Evolutionary conservation across 2,329 filamentous ascomycete species (phyloP), one percentile per base, ranked within the genome.

Genomic region (Penicillium sp.): DNA sequence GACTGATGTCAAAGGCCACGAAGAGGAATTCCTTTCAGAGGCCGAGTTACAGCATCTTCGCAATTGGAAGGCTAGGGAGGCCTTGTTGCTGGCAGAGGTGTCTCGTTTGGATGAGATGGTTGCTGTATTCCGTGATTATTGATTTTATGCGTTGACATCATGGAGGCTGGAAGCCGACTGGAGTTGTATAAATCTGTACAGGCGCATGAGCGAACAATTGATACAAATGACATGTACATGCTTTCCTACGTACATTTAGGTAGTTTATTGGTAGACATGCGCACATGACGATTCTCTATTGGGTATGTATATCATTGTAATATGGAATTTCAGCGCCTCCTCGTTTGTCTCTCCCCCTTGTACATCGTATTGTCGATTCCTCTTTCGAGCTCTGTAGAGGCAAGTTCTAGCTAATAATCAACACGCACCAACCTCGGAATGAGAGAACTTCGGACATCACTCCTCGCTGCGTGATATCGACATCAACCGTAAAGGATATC

Each of bases 31-130:
- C 67, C 83, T 97, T 62, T 87, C 84, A 29, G 81, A 85, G 34
- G 84, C 85, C 49, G 90, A 97, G 67, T 83, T 90, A 68, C 77
- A 87, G 58, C 83, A 83, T 35, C 77, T 91, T 57, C 84, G 88
- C 68, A 76, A 78, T 49, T 88, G 84, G 83, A 78, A 76, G 50
- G 78, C 81, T 45, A 78, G 79, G 53, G 84, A 88, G 62, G 84
- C 87, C 65, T 87, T 87, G 76, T 77, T 99, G 36, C 77, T 95
- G 34, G 84, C 85, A 1, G 91, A 97, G 73, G 79, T 97, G 10
- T 84, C 84, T 70, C 82, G 90, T 57, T 79, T 96, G 61, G 94
- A 99, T 74, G 88, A 94, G 48, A 79, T 96, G 61, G 86, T 97
- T 43, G 88, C 88, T 26, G 82, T 94, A 11, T 81, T 97, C 62